Evolutionary conservation across 2,329 filamentous ascomycete species (phyloP).

Genomic region (Clarireedia homoeocarpa): DNA sequence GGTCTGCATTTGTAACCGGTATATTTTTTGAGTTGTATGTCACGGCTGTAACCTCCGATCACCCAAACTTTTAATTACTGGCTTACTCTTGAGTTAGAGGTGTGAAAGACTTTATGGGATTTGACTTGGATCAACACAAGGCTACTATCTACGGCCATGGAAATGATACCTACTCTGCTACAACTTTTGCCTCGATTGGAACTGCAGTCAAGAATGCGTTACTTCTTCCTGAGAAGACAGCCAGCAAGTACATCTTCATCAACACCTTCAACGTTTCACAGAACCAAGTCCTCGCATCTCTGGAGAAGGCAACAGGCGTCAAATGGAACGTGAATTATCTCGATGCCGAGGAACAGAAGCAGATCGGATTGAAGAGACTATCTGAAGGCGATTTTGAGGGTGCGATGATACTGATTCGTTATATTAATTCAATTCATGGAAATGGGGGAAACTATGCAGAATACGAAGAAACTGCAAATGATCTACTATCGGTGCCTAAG

Average conservation of each 20-base stretch:
- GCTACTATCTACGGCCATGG: neutral
- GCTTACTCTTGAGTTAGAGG: neutral
- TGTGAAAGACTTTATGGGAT: neutral
- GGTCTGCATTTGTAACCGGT: neutral
- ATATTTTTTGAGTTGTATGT: neutral
- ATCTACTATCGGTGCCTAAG: conserved; percentile 22
- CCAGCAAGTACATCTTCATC: neutral
- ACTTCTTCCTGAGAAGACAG: neutral
- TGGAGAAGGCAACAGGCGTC: neutral
- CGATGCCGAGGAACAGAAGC: neutral
- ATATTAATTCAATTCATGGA: conserved; percentile 14
- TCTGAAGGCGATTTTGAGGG: conserved; percentile 9
- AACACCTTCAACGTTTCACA: conserved; percentile 1
- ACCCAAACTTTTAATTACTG: neutral
- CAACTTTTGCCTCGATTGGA: neutral
- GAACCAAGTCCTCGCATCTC: neutral
- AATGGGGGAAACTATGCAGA: conserved; percentile 28
- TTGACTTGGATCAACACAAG: neutral
- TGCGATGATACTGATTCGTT: neutral
- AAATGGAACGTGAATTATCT: neutral
- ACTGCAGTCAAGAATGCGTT: neutral
- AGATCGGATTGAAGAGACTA: neutral
- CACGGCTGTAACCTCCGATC: neutral
- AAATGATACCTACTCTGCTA: neutral
- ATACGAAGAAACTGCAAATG: conserved; percentile 28